Conservation (phyloP, 768 basidiomycete genomes). For the Mycena metata region DNA sequence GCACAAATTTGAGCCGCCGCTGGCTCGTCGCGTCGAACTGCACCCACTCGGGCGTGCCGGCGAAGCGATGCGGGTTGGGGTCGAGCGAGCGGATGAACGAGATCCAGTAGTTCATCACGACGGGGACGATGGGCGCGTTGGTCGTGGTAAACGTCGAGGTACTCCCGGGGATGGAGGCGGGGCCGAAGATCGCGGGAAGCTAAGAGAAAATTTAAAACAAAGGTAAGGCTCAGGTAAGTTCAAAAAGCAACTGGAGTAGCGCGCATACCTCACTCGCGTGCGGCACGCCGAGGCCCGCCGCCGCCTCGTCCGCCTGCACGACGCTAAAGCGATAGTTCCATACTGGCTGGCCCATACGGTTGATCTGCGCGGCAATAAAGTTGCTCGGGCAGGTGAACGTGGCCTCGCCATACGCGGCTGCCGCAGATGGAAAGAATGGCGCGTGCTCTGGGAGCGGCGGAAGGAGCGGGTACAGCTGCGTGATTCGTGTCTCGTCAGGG, state of each 20-base stretch:
- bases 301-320: constrained; percentile 25
- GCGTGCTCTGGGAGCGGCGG: constrained; percentile 24
- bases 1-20: constrained; percentile 23
- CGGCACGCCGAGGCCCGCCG: constrained; percentile 25
- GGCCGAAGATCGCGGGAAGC: constrained; percentile 28
- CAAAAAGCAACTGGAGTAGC: constrained; percentile 14
- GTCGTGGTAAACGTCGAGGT: constrained; percentile 28
- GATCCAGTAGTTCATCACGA: constrained; percentile 30
- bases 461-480: constrained; percentile 25
- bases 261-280: constrained; percentile 25
- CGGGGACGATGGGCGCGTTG: constrained; percentile 28
- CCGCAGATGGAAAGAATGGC: constrained; percentile 24
- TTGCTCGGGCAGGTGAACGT: constrained; percentile 31
- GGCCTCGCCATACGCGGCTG: constrained; percentile 22
- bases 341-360: constrained; percentile 16
- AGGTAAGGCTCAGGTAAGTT: constrained; percentile 8
- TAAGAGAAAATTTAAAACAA: constrained; percentile 15
- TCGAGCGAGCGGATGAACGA: constrained; percentile 26
- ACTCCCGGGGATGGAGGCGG: constrained; percentile 22
- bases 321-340: constrained; percentile 32
- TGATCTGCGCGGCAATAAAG: constrained; percentile 26
- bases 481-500: constrained; percentile 17
- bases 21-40: constrained; percentile 19
- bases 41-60: constrained; percentile 28
- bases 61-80: constrained; percentile 23